These are phyloP conservation scores for Colletotrichum melonis DNA, from an alignment of 2,329 filamentous ascomycete species.

Conservation along the genomic window DNA sequence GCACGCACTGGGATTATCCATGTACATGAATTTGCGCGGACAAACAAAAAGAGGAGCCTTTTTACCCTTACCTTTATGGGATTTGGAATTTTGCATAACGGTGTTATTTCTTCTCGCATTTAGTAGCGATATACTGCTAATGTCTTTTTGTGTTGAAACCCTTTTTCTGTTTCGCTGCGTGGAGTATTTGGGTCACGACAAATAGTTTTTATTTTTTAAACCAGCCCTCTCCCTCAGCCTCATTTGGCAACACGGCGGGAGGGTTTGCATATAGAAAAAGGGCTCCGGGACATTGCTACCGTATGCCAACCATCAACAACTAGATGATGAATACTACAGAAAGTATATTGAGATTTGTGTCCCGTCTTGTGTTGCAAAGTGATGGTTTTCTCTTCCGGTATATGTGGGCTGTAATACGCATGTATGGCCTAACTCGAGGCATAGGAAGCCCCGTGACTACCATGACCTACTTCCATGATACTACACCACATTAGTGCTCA, in stretches of 20 bases:
- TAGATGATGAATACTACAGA: slow-evolving; percentile 35
- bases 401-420: background rate
- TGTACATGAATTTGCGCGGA: slow-evolving; percentile 30
- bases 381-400: background rate
- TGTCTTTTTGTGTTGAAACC: slow-evolving; percentile 33
- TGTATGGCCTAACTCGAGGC: too few relatives aligned
- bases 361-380: background rate
- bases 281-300: slow-evolving; percentile 3
- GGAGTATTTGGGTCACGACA: slow-evolving; percentile 36
- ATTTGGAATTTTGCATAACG: slow-evolving; percentile 16
- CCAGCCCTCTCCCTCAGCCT: background rate
- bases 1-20: slow-evolving; percentile 24
- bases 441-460: too few relatives aligned
- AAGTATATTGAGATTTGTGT: background rate
- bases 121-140: slow-evolving; percentile 36
- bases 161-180: slow-evolving; percentile 32
- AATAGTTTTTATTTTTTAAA: slow-evolving; percentile 22
- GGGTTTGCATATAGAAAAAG: slow-evolving; percentile 33
- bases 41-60: background rate
- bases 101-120: slow-evolving; percentile 34
- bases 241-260: too few relatives aligned
- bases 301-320: slow-evolving; percentile 14
- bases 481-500: background rate
- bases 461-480: background rate
- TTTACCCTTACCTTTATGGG: background rate